Conservation (phyloP, 2,329 filamentous ascomycete genomes). For the Rasamsonia emersonii region DNA sequence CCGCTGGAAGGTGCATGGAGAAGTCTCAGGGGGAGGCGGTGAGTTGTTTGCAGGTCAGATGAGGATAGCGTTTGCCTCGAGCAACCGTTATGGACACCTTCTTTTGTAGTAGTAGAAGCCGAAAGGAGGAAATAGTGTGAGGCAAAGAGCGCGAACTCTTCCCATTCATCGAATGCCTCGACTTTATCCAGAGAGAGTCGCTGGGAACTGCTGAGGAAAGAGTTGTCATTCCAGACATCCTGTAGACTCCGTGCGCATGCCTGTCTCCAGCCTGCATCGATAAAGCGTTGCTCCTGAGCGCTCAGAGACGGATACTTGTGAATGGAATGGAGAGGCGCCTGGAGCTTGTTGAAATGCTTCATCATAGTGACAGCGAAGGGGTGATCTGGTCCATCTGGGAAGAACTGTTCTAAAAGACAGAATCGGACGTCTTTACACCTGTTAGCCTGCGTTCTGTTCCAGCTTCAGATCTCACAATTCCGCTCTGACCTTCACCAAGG, state of each 20-base stretch:
- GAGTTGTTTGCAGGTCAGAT: not conserved
- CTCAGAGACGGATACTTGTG: slow-evolving; percentile 57
- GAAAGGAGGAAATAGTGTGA: slow-evolving; percentile 75
- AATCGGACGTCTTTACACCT: slow-evolving; percentile 55
- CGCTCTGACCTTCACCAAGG: slow-evolving; percentile 56
- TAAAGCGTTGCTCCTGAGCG: slow-evolving; percentile 63
- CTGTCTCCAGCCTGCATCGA: slow-evolving; percentile 56
- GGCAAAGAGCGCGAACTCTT: slow-evolving; percentile 79
- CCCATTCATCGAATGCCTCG: slow-evolving; percentile 93
- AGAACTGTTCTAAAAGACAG: slow-evolving; percentile 76
- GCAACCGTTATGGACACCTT: not conserved
- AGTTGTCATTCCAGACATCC: slow-evolving; percentile 67
- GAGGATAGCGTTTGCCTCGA: not conserved
- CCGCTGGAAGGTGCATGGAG: slow-evolving; percentile 31
- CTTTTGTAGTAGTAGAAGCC: slow-evolving; percentile 40
- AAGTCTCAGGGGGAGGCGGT: slow-evolving; percentile 9
- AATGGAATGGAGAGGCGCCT: slow-evolving; percentile 68
- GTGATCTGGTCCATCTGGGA: slow-evolving; percentile 67
- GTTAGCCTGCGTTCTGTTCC: slow-evolving; percentile 6
- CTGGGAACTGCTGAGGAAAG: slow-evolving; percentile 54
- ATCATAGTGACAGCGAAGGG: slow-evolving; percentile 86
- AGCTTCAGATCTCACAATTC: too few relatives aligned
- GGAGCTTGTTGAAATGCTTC: slow-evolving; percentile 69
- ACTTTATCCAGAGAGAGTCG: slow-evolving; percentile 56
- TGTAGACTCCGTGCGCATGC: slow-evolving; percentile 63